Evolutionary conservation across 2,329 filamentous ascomycete species (phyloP).

Genomic region (Venturia aucupariae): DNA sequence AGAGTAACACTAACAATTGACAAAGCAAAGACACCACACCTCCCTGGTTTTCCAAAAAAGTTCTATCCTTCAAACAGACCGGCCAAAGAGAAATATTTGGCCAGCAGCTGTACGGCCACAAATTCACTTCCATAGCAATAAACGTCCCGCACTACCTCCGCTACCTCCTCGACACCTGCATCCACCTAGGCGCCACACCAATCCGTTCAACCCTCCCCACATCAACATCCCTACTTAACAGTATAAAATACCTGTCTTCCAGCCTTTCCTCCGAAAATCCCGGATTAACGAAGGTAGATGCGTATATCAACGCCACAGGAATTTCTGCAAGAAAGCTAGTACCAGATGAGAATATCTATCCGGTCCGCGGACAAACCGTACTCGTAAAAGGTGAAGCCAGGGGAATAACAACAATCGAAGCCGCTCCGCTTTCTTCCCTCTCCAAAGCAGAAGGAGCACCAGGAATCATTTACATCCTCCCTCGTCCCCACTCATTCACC

Average conservation of each 20-base stretch:
- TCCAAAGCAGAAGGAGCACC: slow-evolving; percentile 20
- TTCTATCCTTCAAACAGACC: slow-evolving; percentile 15
- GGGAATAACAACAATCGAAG: slow-evolving; percentile 21
- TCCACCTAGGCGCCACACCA: slow-evolving; percentile 20
- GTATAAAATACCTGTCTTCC: slow-evolving; percentile 18
- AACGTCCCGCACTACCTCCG: slow-evolving; percentile 30
- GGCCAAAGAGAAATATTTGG: slow-evolving; percentile 18
- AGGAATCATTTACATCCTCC: slow-evolving; percentile 32
- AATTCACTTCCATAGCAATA: slow-evolving; percentile 28
- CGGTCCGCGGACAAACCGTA: slow-evolving; percentile 38
- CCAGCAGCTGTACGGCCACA: slow-evolving; percentile 21
- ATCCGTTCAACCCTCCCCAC: slow-evolving; percentile 25
- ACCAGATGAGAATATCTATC: slow-evolving; percentile 28
- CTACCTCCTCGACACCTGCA: slow-evolving; percentile 26
- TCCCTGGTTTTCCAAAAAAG: slow-evolving; percentile 14
- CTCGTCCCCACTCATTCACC: slow-evolving; percentile 30
- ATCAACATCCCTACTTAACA: slow-evolving; percentile 21
- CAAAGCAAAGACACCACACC: neutral
- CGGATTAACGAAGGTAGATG: slow-evolving; percentile 8
- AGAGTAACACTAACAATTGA: neutral
- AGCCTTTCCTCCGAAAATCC: neutral
- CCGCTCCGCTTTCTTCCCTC: slow-evolving; percentile 15
- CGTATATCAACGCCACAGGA: slow-evolving; percentile 36
- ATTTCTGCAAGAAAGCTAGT: slow-evolving; percentile 31
- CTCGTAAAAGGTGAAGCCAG: slow-evolving; percentile 34